Base-by-base conservation (phyloP, 768 basidiomycete genomes). In the Thelephora aurantiotincta region DNA sequence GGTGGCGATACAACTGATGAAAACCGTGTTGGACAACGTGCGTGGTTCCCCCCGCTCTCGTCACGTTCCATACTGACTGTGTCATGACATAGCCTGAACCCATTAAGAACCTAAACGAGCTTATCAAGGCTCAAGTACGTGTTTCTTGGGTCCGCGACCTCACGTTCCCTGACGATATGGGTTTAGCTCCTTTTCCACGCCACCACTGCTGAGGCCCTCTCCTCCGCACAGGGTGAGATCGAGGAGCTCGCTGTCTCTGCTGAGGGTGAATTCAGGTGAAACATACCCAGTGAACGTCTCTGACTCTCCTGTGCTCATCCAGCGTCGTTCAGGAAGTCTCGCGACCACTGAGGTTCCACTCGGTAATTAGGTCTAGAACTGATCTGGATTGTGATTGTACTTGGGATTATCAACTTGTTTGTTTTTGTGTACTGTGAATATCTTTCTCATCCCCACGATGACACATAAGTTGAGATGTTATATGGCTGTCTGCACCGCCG, bases 11-110 rank as follows among this genome's bases (percentile, higher is more conserved):
- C 87, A 85, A 2, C 74, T 91, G 38, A 94, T 96, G 92, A 94
- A 94, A 72, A 84, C 88, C n/a, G 94, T 98, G 13, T 73, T 99
- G 35, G 94, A 98, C 57, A 97, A 97, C 65, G 93, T 96, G 53
- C 47, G 85, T 70, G 6, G 11, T 13, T 12, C 2, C 18, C 37
- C 49, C 47, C 6, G 6, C 16, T 35, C 4, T 35, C 22, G 9
- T 4, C 26, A n/a, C 7, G 2, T n/a, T 45, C 34, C 42, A 48
- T 36, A 11, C 6, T 35, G 7, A 42, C 26, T 54, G 33, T 37
- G 7, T 42, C 37, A 19, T 55, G 7, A 43, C 37, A 19, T 55
- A 94, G 91, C 96, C 96, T 35, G 94, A 97, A 66, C 89, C 96
- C 3, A 65, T 99, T 61, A 92, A 88, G 77, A 89, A 94, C 67